These are phyloP conservation scores for Mytilinidion resinicola DNA, from an alignment of 495 filamentous ascomycete species.

Conservation along the genomic window DNA sequence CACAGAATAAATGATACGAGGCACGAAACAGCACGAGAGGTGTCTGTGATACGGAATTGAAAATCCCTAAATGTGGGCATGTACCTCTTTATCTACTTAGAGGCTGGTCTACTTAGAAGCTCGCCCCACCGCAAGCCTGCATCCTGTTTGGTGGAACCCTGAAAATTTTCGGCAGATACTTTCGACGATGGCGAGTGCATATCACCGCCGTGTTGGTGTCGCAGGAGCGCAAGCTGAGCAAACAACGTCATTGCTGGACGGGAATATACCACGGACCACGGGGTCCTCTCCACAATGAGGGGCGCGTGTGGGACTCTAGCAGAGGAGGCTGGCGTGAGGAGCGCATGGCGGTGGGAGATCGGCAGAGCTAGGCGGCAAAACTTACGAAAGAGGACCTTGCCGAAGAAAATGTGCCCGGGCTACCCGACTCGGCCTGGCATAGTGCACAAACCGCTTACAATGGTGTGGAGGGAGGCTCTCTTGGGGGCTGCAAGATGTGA, in stretches of 20 bases:
- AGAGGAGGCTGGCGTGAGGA: slow-evolving; percentile 7
- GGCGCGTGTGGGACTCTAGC: slow-evolving; percentile 7
- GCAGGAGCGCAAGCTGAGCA: background rate
- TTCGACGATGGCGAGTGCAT: slow-evolving; percentile 7
- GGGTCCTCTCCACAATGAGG: background rate
- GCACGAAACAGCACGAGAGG: background rate
- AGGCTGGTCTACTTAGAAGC: slow-evolving; percentile 2
- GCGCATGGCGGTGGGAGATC: slow-evolving; percentile 10
- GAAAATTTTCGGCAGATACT: background rate
- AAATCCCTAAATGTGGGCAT: background rate
- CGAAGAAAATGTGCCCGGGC: slow-evolving; percentile 9
- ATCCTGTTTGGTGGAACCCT: background rate
- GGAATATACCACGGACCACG: background rate
- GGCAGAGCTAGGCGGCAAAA: background rate
- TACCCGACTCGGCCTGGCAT: slow-evolving; percentile 2
- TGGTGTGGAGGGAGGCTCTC: no score
- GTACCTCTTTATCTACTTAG: slow-evolving; percentile 15
- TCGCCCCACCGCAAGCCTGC: background rate
- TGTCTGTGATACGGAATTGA: background rate
- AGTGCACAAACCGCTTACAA: no score
- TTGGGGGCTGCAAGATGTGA: background rate
- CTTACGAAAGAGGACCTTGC: slow-evolving; percentile 3
- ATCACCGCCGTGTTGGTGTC: slow-evolving; percentile 3
- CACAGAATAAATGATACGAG: background rate
- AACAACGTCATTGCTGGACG: slow-evolving; percentile 15